Percentiles rank a stretch among this genome's conserved stretches.
Evolutionary conservation across 352 stramenopile genomes (phyloP).

Genomic region (Phytophthora kernoviae): DNA sequence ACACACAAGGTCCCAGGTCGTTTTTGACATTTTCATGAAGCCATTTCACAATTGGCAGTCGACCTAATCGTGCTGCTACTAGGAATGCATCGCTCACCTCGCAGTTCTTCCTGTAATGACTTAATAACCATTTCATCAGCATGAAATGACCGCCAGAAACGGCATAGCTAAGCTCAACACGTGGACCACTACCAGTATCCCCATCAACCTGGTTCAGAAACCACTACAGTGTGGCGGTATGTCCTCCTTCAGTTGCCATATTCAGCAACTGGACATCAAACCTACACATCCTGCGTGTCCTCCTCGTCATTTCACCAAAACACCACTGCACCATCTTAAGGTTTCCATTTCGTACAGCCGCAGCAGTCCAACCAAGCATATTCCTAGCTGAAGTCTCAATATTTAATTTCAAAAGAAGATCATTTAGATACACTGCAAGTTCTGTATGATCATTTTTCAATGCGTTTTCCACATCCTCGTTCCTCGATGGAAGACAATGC

Average conservation of each 20-base stretch:
- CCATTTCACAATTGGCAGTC: too few relatives aligned
- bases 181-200: neutral
- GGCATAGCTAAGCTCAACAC: neutral
- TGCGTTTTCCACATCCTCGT: conserved; percentile 7
- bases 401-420: neutral
- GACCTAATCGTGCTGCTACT: too few relatives aligned
- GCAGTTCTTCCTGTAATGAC: neutral
- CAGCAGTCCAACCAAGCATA: neutral
- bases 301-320: neutral
- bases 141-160: neutral
- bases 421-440: neutral
- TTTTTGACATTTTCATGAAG: conserved; percentile 33
- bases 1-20: conserved; percentile 13
- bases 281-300: neutral
- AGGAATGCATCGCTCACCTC: neutral
- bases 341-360: neutral
- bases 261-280: neutral
- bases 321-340: conserved; percentile 3
- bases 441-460: neutral
- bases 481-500: neutral
- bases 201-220: conserved; percentile 3
- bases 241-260: neutral
- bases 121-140: conserved; percentile 2
- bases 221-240: conserved; percentile 1
- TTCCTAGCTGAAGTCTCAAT: neutral